Percentiles rank a stretch among this genome's conserved stretches.
phyloP scores from a whole-genome alignment of 2,329 filamentous ascomycete species.

The Xylaria sp. region DNA sequence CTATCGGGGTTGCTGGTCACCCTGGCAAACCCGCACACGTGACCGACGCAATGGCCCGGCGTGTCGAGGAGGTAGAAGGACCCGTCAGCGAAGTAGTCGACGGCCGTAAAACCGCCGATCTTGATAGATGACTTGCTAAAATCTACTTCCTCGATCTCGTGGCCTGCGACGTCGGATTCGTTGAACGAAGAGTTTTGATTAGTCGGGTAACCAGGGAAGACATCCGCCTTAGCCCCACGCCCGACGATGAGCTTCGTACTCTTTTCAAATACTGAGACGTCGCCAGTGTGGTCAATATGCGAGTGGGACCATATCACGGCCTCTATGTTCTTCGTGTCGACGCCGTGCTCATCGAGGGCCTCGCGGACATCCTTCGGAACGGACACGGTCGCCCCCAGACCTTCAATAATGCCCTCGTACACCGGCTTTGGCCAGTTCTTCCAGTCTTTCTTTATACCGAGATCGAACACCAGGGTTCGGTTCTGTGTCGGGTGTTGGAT shows the following conservation, averaged over 20 bases:
- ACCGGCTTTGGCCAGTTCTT: conserved; percentile 33
- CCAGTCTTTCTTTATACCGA: conserved; percentile 41
- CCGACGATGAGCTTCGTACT: conserved; percentile 43
- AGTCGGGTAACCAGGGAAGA: conserved; percentile 43
- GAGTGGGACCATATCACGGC: conserved; percentile 45
- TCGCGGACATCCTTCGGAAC: conserved; percentile 40
- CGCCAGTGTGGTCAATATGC: conserved; percentile 44
- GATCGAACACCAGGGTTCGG: conserved; percentile 44
- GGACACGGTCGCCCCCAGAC: background rate
- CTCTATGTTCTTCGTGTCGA: conserved; percentile 42
- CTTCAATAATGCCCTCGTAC: background rate
- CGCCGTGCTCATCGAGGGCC: conserved; percentile 40
- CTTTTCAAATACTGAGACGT: conserved; percentile 40
- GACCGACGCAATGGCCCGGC: conserved; percentile 44
- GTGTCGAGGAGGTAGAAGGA: conserved; percentile 46
- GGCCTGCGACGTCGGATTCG: conserved; percentile 40
- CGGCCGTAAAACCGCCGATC: conserved; percentile 40
- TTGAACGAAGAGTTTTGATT: conserved; percentile 30
- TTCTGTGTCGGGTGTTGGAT: conserved; percentile 43
- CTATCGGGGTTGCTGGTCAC: conserved; percentile 47
- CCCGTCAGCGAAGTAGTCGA: conserved; percentile 46
- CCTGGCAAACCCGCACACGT: conserved; percentile 44
- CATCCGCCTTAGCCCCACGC: conserved; percentile 29
- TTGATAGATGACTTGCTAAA: conserved; percentile 37
- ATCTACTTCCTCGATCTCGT: conserved; percentile 41